These are phyloP conservation scores for Incumbomyces lentus DNA, from an alignment of 2,329 filamentous ascomycete genomes.

Conservation along the genomic window DNA sequence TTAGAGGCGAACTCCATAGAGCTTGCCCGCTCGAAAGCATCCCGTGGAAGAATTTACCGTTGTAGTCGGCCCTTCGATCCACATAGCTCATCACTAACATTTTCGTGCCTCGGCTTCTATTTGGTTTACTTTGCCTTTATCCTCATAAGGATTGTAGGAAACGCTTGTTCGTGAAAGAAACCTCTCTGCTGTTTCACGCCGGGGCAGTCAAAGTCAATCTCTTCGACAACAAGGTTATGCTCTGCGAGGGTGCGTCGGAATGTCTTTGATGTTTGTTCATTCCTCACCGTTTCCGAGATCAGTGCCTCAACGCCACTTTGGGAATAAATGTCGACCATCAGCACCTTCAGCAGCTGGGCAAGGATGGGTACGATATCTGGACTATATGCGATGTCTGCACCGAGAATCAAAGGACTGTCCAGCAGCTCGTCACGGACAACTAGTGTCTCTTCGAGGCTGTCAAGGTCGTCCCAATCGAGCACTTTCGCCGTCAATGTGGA, in stretches of 20 bases:
- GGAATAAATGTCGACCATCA: conserved; percentile 12
- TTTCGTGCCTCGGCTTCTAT: no score
- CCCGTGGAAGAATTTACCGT: no score
- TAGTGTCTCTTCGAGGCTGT: conserved; percentile 12
- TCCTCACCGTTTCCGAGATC: conserved; percentile 52
- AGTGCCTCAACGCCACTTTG: conserved; percentile 34
- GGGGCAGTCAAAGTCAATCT: conserved; percentile 34
- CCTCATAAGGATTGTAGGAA: conserved; percentile 5
- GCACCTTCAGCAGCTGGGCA: conserved; percentile 11
- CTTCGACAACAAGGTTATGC: conserved; percentile 27
- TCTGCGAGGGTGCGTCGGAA: conserved; percentile 47
- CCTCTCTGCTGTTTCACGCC: conserved; percentile 34
- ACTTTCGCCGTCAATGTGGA: background rate
- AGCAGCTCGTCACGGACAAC: conserved; percentile 4
- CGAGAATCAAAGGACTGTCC: conserved; percentile 14
- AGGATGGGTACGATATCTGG: conserved; percentile 18
- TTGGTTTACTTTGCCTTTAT: background rate
- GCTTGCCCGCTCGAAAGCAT: no score
- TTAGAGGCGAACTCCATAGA: no score
- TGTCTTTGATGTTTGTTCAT: conserved; percentile 49
- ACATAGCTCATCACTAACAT: no score
- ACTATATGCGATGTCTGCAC: conserved; percentile 21
- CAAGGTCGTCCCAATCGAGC: conserved; percentile 16
- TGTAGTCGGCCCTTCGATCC: no score
- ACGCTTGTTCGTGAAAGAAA: conserved; percentile 33